Evolutionary conservation across 106 monocot genomes (phyloP).

Genomic region (Dendrobium chrysotoxum): DNA sequence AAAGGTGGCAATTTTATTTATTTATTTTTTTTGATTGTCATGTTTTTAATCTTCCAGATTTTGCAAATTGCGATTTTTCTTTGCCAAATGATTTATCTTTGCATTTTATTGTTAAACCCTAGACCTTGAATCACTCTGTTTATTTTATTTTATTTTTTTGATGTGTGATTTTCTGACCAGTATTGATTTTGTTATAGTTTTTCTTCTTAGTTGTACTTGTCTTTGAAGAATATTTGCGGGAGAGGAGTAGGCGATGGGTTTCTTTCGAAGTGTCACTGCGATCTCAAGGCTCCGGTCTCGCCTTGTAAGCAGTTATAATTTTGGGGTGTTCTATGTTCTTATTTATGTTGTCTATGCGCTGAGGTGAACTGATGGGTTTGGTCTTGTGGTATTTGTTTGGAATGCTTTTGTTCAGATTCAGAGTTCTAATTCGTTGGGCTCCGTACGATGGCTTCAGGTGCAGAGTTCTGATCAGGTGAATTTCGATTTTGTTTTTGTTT

Average conservation of each 20-base stretch:
- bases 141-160: too few relatives aligned
- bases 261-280: constrained; percentile 43
- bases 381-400: not conserved
- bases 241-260: constrained; percentile 25
- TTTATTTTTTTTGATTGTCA: too few relatives aligned
- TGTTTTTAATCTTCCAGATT: too few relatives aligned
- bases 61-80: too few relatives aligned
- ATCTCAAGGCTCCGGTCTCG: constrained; percentile 71
- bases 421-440: constrained; percentile 38
- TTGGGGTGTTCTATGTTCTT: not conserved
- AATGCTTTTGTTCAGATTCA: constrained; percentile 35
- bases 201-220: not conserved
- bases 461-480: constrained; percentile 72
- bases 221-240: not conserved
- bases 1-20: too few relatives aligned
- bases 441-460: constrained; percentile 70
- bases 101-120: too few relatives aligned
- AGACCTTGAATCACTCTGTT: too few relatives aligned
- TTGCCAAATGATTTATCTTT: too few relatives aligned
- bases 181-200: not conserved
- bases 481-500: constrained; percentile 2
- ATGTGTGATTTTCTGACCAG: too few relatives aligned
- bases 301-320: constrained; percentile 38
- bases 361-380: not conserved
- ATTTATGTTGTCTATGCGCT: not conserved